Percentiles rank a stretch among this genome's conserved stretches.
These are phyloP conservation scores for Auricularia sp. DNA, from an alignment of 768 basidiomycete species.

Conservation along the genomic window DNA sequence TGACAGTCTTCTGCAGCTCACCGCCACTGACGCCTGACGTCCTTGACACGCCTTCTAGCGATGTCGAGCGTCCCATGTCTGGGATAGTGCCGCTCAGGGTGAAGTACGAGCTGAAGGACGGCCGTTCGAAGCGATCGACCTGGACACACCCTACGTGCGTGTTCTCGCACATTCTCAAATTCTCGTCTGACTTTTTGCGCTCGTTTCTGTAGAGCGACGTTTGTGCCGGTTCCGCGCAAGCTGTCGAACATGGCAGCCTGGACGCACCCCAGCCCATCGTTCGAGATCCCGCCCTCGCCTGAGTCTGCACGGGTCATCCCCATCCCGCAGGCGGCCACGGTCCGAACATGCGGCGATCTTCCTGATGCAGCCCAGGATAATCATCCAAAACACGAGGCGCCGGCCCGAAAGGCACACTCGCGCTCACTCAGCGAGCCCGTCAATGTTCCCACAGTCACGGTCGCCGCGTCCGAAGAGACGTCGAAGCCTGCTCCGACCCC, in stretches of 20 bases:
- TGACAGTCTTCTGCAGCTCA: background rate
- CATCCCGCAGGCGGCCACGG: background rate
- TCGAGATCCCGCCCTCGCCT: background rate
- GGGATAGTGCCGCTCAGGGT: background rate
- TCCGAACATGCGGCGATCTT: too few species aligned
- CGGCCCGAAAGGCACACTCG: background rate
- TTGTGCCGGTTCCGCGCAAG: background rate
- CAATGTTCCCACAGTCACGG: background rate
- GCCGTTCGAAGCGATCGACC: background rate
- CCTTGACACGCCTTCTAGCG: background rate
- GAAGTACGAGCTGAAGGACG: background rate
- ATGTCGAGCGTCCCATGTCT: background rate
- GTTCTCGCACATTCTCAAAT: background rate
- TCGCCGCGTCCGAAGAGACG: background rate
- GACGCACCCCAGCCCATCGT: background rate
- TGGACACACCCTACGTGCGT: background rate
- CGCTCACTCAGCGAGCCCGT: background rate
- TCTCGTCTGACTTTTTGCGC: background rate
- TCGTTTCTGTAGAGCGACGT: background rate
- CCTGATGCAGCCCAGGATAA: too few species aligned
- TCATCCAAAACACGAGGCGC: background rate
- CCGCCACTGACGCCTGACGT: background rate
- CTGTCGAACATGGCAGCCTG: background rate
- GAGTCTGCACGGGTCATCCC: background rate
- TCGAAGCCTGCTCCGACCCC: background rate